Percentiles rank a stretch among this genome's conserved stretches.
These are phyloP conservation scores for Chrysoporthe cubensis DNA, from an alignment of 2,329 filamentous ascomycete species.

Conservation along the genomic window DNA sequence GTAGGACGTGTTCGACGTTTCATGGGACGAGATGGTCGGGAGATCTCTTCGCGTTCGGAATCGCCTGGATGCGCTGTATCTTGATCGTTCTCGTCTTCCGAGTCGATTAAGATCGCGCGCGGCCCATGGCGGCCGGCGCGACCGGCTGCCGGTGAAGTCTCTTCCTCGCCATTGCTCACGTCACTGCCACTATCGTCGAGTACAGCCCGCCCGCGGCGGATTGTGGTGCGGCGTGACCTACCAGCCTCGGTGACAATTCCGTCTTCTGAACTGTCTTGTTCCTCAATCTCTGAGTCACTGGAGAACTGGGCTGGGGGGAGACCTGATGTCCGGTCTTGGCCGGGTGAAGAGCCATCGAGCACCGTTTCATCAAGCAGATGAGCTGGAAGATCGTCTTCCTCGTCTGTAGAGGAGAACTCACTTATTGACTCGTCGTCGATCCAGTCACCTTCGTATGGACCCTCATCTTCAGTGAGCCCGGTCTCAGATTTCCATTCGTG, in stretches of 20 bases:
- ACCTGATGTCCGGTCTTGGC: not conserved
- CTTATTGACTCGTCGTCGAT: conserved; percentile 43
- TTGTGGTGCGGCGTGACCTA: not conserved
- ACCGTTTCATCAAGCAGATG: conserved; percentile 19
- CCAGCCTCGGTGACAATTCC: conserved; percentile 13
- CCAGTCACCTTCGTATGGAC: conserved; percentile 46
- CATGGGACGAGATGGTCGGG: not conserved
- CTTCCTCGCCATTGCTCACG: not conserved
- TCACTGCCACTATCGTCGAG: conserved; percentile 8
- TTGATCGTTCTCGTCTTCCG: conserved; percentile 13
- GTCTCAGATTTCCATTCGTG: conserved; percentile 26
- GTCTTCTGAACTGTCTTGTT: conserved; percentile 11
- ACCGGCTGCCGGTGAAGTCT: not conserved
- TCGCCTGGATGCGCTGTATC: not conserved
- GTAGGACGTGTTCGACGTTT: conserved; percentile 8
- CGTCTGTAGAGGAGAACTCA: conserved; percentile 27
- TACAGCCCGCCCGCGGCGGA: not conserved
- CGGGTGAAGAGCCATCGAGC: not conserved
- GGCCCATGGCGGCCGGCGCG: not conserved
- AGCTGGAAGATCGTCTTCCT: conserved; percentile 31
- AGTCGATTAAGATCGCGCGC: conserved; percentile 6
- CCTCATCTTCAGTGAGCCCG: conserved; percentile 32
- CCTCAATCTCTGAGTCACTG: conserved; percentile 4
- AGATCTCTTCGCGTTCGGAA: too few species aligned
- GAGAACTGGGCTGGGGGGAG: not conserved